Conservation (phyloP, 2,329 filamentous ascomycete genomes). For the Ilyonectria mors-panacis region DNA sequence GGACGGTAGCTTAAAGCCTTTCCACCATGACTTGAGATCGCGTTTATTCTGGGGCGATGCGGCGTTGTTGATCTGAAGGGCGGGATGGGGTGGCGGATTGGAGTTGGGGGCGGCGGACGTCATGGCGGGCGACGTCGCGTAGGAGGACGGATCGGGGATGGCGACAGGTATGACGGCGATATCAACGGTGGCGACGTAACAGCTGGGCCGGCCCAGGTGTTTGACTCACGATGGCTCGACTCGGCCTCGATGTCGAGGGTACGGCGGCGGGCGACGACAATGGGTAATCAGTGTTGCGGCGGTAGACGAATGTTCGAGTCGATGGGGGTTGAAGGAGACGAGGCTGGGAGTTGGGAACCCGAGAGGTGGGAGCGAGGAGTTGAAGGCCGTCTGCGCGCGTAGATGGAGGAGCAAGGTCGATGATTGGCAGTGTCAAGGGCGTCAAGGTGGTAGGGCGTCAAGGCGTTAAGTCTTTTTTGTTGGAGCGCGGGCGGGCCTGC, state of each 20-base stretch:
- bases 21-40: constrained; percentile 97
- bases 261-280: constrained; percentile 24
- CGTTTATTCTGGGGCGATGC: constrained; percentile 85
- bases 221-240: constrained; percentile 45
- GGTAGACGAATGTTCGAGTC: constrained; percentile 25
- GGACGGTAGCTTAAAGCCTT: constrained; percentile 84
- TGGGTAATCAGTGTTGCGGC: constrained; percentile 33
- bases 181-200: constrained; percentile 39
- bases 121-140: constrained; percentile 49
- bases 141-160: constrained; percentile 15
- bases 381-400: constrained; percentile 43
- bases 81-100: constrained; percentile 51
- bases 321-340: constrained; percentile 36
- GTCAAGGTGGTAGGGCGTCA: constrained; percentile 47
- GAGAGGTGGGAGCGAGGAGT: constrained; percentile 40
- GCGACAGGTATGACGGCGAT: constrained; percentile 27
- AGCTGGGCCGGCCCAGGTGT: constrained; percentile 49
- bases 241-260: constrained; percentile 42
- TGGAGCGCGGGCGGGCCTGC: constrained; percentile 33
- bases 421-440: constrained; percentile 49
- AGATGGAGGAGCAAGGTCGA: constrained; percentile 43
- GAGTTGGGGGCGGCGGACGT: constrained; percentile 54
- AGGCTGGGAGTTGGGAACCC: constrained; percentile 39
- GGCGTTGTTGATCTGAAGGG: constrained; percentile 56
- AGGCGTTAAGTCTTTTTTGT: constrained; percentile 39